phyloP scores from a whole-genome alignment of 257 asterid species.

The Parsonsia alboflavescens region DNA sequence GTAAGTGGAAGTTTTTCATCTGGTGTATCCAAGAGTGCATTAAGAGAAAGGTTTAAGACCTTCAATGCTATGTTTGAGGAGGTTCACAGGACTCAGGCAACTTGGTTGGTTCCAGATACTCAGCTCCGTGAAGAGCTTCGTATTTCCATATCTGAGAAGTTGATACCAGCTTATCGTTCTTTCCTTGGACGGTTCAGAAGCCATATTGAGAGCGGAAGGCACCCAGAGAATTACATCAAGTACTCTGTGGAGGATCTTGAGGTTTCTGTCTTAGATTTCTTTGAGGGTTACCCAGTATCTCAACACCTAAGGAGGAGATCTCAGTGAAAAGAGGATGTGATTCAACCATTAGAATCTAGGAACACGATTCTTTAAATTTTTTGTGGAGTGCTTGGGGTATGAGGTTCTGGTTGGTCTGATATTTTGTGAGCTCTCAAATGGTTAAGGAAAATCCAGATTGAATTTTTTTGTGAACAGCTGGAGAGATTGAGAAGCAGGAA shows the following conservation, averaged over 20 bases:
- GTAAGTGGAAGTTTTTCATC: constrained; percentile 79
- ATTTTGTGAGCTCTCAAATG: constrained; percentile 18
- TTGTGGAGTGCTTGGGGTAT: constrained; percentile 45
- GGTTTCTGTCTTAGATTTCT: constrained; percentile 77
- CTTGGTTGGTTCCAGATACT: constrained; percentile 74
- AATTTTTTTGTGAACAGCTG: constrained; percentile 18
- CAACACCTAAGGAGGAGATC: constrained; percentile 72
- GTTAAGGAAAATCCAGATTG: constrained; percentile 10
- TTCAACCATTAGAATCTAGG: constrained; percentile 42
- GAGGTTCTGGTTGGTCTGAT: constrained; percentile 37
- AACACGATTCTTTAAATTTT: constrained; percentile 62
- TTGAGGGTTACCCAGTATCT: constrained; percentile 67
- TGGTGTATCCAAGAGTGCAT: constrained; percentile 74
- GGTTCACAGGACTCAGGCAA: constrained; percentile 81
- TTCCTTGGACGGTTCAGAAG: constrained; percentile 83
- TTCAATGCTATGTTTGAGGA: constrained; percentile 90
- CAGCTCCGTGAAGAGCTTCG: constrained; percentile 91
- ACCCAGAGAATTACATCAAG: constrained; percentile 88
- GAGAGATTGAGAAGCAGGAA: constrained; percentile 20
- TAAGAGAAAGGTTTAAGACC: constrained; percentile 77
- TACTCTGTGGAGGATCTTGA: constrained; percentile 90
- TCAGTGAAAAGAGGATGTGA: constrained; percentile 29
- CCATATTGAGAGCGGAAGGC: constrained; percentile 87
- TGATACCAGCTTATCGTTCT: constrained; percentile 82
- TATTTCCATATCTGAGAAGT: constrained; percentile 63